Conservation (phyloP, 169 alveolate species). For the Plasmodium cynomolgi region DNA sequence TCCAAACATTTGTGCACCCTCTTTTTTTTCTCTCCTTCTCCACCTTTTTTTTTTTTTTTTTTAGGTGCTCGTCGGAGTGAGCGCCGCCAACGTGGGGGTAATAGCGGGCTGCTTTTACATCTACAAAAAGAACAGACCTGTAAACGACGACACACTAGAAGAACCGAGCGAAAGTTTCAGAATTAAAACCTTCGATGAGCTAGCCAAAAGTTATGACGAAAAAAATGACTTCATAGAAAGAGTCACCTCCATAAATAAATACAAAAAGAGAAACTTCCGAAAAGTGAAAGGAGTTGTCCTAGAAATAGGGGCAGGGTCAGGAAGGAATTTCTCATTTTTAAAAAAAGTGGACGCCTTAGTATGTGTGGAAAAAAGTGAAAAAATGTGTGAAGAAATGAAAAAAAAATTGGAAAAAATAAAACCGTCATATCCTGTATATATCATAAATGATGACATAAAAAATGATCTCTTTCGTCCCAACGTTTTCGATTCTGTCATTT, state of each 20-base stretch:
- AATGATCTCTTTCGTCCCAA: constrained; percentile 75
- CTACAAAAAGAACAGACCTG: constrained; percentile 64
- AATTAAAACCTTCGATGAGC: constrained; percentile 41
- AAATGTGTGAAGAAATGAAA: constrained; percentile 83
- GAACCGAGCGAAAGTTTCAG: constrained; percentile 62
- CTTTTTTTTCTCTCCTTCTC: not conserved
- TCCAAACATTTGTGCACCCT: not conserved
- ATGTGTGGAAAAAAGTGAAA: constrained; percentile 81
- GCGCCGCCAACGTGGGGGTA: constrained; percentile 57
- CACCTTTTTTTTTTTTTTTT: not conserved
- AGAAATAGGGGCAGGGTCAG: constrained; percentile 86
- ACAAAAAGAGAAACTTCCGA: constrained; percentile 73
- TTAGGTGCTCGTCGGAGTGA: constrained; percentile 72
- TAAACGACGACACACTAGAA: constrained; percentile 23
- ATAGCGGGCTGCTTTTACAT: constrained; percentile 54
- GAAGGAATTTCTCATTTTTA: constrained; percentile 77
- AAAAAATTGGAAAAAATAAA: constrained; percentile 78
- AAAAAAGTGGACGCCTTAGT: constrained; percentile 79
- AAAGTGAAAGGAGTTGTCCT: constrained; percentile 83
- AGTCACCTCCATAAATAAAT: constrained; percentile 62
- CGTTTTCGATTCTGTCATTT: constrained; percentile 83
- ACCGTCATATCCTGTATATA: constrained; percentile 83
- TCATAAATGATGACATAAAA: constrained; percentile 80
- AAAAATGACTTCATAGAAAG: constrained; percentile 72
- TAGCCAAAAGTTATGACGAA: constrained; percentile 75